Percentiles rank a stretch among this genome's conserved stretches.
These are phyloP conservation scores for Gossypium rotundifolium DNA, from an alignment of 345 rosid species.

Conservation along the genomic window DNA sequence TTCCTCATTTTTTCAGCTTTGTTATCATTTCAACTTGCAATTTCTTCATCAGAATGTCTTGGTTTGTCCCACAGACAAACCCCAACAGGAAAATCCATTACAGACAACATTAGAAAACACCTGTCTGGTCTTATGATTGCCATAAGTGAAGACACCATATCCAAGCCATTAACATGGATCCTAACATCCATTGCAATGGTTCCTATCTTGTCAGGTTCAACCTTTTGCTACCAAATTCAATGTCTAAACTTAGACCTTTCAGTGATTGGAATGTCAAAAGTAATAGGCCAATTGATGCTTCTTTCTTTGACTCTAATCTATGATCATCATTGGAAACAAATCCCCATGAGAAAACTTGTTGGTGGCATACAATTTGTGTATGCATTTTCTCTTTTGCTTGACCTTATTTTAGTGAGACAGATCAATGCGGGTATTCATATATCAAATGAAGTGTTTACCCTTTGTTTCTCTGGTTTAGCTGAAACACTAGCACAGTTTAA, in stretches of 20 bases:
- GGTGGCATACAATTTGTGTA: constrained; percentile 48
- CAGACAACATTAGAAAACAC: constrained; percentile 37
- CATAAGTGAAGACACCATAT: constrained; percentile 51
- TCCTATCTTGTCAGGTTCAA: constrained; percentile 71
- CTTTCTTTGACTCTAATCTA: constrained; percentile 53
- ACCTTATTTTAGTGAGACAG: constrained; percentile 60
- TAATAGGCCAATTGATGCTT: constrained; percentile 66
- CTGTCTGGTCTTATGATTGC: constrained; percentile 44
- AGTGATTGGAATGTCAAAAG: constrained; percentile 72
- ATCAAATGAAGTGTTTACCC: constrained; percentile 54
- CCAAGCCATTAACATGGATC: constrained; percentile 53
- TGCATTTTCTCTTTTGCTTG: constrained; percentile 66
- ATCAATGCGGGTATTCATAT: constrained; percentile 57
- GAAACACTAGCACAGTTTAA: constrained; percentile 74
- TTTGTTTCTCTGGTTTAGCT: constrained; percentile 71
- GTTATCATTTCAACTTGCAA: constrained; percentile 48
- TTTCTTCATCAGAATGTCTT: constrained; percentile 48
- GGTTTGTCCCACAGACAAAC: constrained; percentile 32
- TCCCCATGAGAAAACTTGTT: constrained; percentile 65
- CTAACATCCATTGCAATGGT: constrained; percentile 61
- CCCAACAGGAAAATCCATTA: constrained; percentile 26
- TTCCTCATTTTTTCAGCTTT: constrained; percentile 52
- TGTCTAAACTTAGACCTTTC: constrained; percentile 59
- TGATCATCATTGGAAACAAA: constrained; percentile 51
- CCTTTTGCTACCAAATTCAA: constrained; percentile 83